These are phyloP conservation scores for Fusarium sp. DNA, from an alignment of 2,329 filamentous ascomycete genomes.

Conservation along the genomic window DNA sequence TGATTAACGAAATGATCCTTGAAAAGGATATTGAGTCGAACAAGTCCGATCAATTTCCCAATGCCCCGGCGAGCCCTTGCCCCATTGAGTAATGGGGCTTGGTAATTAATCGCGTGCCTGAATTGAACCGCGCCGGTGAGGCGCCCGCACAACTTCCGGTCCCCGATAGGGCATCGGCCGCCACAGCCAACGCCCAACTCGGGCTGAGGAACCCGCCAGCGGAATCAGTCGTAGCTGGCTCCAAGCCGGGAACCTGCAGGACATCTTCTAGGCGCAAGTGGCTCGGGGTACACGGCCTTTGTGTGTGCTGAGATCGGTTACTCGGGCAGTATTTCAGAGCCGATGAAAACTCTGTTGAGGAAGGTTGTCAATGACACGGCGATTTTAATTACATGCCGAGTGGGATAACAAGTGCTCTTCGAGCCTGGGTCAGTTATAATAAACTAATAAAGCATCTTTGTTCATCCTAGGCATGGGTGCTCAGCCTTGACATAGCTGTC, in stretches of 20 bases:
- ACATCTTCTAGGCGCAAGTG: background rate
- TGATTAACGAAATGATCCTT: background rate
- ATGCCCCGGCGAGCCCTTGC: background rate
- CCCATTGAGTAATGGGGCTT: background rate
- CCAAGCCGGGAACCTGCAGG: conserved; percentile 4
- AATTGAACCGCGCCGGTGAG: conserved; percentile 1
- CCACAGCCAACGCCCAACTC: background rate
- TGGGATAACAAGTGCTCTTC: background rate
- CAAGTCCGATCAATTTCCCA: background rate
- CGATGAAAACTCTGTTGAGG: background rate
- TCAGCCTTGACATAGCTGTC: background rate
- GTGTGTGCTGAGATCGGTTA: background rate
- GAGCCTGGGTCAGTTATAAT: background rate
- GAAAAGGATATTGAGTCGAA: background rate
- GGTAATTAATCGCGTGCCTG: conserved; percentile 3
- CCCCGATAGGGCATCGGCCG: background rate
- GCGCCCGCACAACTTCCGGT: conserved; percentile 2
- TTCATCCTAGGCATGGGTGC: background rate
- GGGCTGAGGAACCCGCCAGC: background rate
- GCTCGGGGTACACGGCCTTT: background rate
- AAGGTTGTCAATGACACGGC: background rate
- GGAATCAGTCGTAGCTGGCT: background rate
- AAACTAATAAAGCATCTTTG: background rate
- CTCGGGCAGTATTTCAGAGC: background rate
- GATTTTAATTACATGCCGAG: background rate